Evolutionary conservation across 495 filamentous ascomycete genomes (phyloP).

Genomic region (Durotheca rogersii): DNA sequence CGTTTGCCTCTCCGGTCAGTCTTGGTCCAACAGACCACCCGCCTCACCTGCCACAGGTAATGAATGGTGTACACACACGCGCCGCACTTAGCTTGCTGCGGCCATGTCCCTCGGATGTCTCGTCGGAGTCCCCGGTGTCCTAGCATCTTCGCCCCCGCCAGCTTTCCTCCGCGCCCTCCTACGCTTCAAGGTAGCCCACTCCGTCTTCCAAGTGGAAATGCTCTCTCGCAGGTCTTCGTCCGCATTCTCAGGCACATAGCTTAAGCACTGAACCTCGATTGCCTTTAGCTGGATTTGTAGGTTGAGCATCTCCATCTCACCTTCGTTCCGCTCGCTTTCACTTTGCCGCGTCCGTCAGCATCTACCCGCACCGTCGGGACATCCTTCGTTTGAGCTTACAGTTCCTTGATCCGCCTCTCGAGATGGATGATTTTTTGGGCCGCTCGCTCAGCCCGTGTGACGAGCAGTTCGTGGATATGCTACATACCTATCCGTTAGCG

Average conservation of each 20-base stretch:
- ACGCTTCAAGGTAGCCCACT: slow-evolving; percentile 41
- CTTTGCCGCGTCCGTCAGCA: slow-evolving; percentile 29
- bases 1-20: slow-evolving; percentile 12
- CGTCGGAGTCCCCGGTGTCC: slow-evolving; percentile 11
- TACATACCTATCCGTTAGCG: slow-evolving; percentile 24
- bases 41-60: slow-evolving; percentile 14
- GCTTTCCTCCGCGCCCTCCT: slow-evolving; percentile 28
- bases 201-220: slow-evolving; percentile 49
- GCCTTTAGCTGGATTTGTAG: slow-evolving; percentile 55
- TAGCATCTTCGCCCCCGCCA: slow-evolving; percentile 11
- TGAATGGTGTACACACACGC: slow-evolving; percentile 17
- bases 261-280: slow-evolving; percentile 51
- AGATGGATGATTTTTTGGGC: slow-evolving; percentile 54
- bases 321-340: slow-evolving; percentile 40
- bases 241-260: slow-evolving; percentile 41
- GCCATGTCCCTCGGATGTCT: slow-evolving; percentile 11
- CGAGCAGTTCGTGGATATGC: slow-evolving; percentile 55
- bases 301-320: slow-evolving; percentile 49
- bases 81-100: slow-evolving; percentile 10
- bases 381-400: slow-evolving; percentile 39
- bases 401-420: slow-evolving; percentile 47
- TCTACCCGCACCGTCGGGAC: background rate
- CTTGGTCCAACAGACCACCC: slow-evolving; percentile 9
- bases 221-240: slow-evolving; percentile 46
- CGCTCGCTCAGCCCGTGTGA: slow-evolving; percentile 52